phyloP scores from a whole-genome alignment of 805 yeast genomes.

The Kluyveromyces nonfermentans region DNA sequence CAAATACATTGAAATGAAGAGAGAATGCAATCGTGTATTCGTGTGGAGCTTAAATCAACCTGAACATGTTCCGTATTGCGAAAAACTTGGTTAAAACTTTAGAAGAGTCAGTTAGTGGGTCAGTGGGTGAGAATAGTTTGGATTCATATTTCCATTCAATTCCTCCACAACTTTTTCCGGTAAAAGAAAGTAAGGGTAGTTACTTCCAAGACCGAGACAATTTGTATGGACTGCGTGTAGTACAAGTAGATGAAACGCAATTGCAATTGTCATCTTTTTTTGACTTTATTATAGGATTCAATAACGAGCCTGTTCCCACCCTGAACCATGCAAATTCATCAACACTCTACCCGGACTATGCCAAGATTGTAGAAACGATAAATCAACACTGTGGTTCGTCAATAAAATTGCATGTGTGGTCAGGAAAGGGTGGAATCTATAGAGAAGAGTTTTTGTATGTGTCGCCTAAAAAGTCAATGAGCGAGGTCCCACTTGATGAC shows the following conservation, averaged over 20 bases:
- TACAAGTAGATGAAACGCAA: constrained; percentile 40
- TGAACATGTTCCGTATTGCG: constrained; percentile 51
- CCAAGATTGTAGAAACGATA: constrained; percentile 24
- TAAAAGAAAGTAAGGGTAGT: constrained; percentile 15
- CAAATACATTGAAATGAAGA: too few species aligned
- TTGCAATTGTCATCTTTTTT: constrained; percentile 74
- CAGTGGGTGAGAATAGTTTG: constrained; percentile 22
- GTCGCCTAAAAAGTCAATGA: constrained; percentile 26
- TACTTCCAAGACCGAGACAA: constrained; percentile 22
- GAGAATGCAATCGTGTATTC: too few species aligned
- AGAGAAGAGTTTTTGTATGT: constrained; percentile 32
- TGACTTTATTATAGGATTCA: constrained; percentile 75
- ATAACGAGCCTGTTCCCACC: constrained; percentile 52
- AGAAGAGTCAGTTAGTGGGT: constrained; percentile 35
- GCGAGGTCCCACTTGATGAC: constrained; percentile 25
- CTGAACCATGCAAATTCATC: constrained; percentile 26
- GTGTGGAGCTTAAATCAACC: not conserved
- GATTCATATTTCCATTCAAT: constrained; percentile 32
- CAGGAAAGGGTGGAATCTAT: constrained; percentile 69
- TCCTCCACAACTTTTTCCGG: constrained; percentile 26
- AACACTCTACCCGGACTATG: constrained; percentile 35
- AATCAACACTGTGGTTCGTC: constrained; percentile 24
- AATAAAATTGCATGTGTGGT: constrained; percentile 63
- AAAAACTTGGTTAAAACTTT: constrained; percentile 49
- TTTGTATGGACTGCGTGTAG: constrained; percentile 48